phyloP scores from a whole-genome alignment of 176 grass and related monocot species.

The Avena sativa region DNA sequence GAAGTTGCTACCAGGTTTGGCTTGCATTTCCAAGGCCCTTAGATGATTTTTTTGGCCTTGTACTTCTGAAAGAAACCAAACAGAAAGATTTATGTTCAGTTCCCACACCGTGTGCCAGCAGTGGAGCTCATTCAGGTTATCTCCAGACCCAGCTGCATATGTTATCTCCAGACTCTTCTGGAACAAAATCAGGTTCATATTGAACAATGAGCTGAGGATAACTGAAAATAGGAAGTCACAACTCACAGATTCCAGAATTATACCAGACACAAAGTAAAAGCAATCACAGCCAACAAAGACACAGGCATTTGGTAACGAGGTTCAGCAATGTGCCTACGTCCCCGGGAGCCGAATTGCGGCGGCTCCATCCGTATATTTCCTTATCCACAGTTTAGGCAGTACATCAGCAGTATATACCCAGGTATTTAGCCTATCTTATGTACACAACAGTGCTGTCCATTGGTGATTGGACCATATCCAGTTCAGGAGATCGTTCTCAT shows the following conservation, averaged over 20 bases:
- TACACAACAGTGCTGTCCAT: constrained; percentile 1
- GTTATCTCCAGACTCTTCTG: not conserved
- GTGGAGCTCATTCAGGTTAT: too few species aligned
- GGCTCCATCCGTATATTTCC: constrained; percentile 31
- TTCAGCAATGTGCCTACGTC: constrained; percentile 34
- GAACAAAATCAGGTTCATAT: not conserved
- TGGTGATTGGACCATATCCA: constrained; percentile 22
- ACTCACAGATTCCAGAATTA: not conserved
- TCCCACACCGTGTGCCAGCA: too few species aligned
- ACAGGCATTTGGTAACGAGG: constrained; percentile 23
- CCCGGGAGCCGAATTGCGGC: constrained; percentile 18
- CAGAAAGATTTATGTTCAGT: too few species aligned
- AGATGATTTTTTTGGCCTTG: too few species aligned
- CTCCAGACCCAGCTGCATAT: too few species aligned
- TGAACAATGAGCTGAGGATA: too few species aligned
- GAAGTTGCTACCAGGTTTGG: too few species aligned
- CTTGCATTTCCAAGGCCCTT: too few species aligned
- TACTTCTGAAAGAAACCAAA: too few species aligned
- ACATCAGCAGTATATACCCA: constrained; percentile 23
- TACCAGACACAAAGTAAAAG: constrained; percentile 29
- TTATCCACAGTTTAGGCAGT: constrained; percentile 12
- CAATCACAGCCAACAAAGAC: constrained; percentile 8
- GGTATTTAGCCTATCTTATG: constrained; percentile 15
- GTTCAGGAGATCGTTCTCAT: constrained; percentile 10
- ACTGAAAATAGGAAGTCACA: not conserved